Base-by-base conservation (phyloP, 139 green algal genomes). In the Diplosphaera chodatii region DNA sequence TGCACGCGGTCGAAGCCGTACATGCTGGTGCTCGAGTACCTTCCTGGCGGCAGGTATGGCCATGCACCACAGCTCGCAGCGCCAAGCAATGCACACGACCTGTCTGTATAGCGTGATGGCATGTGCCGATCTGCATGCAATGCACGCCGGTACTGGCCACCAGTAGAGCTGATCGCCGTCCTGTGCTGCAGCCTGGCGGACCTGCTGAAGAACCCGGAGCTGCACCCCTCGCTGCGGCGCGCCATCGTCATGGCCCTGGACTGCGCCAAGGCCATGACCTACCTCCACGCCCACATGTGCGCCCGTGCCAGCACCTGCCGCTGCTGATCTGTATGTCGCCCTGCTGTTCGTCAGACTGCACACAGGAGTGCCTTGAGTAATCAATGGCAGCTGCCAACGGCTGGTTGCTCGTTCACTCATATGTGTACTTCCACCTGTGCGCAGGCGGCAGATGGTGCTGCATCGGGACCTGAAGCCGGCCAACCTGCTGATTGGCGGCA, bases 1-100 rank as follows among this genome's bases (percentile, higher is more conserved):
- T 95, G 90, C 80, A 96, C 91, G n/a, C 88, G 87, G 79, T 81
- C 87, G 66, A 81, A 87, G 76, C 91, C 91, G 1, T 97, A 96
- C 82, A 88, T 96, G 31, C 80, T 97, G 72, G 73, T 74, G 1
- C 84, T 79, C 0, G 78, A 89, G 71, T 69, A 87, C 22, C 77
- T 85, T 67, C 74, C 71, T 23, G 85, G 80, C 28, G 85, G 91
- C 62, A 48, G 90, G 80, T 0, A 75, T 96, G 32, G 82, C 86
- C 10, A 87, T 92, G 64, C 84, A 86, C 18, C 92, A 94, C 85
- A 77, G 84, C n/a, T n/a, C n/a, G n/a, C n/a, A n/a, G n/a, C n/a
- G n/a, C n/a, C n/a, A n/a, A n/a, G n/a, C n/a, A n/a, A n/a, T n/a
- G n/a, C n/a, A n/a, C n/a, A n/a, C n/a, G n/a, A n/a, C n/a, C n/a